Evolutionary conservation across 1,284 basidiomycete genomes (phyloP).

Genomic region (Sanghuangporus weigelae): DNA sequence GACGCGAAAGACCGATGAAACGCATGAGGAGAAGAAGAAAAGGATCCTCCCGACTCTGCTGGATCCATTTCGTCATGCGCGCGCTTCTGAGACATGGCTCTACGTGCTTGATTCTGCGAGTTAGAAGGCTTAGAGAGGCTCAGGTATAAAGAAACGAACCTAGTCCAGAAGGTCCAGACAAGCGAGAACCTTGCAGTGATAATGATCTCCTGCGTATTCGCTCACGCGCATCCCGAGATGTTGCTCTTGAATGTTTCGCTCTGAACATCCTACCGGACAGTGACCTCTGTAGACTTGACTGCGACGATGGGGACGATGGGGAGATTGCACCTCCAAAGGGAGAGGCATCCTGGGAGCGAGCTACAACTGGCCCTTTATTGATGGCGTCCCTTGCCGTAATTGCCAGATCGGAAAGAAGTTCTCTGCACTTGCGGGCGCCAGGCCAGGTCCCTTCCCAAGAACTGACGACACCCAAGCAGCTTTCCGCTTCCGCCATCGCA

Average conservation of each 20-base stretch:
- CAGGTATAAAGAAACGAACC: conserved; percentile 38
- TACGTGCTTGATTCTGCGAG: conserved; percentile 41
- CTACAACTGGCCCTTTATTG: conserved; percentile 25
- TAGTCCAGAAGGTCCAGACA: conserved; percentile 60
- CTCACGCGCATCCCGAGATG: conserved; percentile 48
- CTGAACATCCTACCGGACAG: conserved; percentile 51
- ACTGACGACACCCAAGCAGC: conserved; percentile 64
- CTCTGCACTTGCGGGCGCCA: conserved; percentile 81
- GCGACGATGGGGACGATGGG: conserved; percentile 23
- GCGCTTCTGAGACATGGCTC: conserved; percentile 69
- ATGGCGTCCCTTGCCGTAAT: conserved; percentile 67
- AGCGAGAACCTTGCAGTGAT: conserved; percentile 45
- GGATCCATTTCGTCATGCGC: conserved; percentile 59
- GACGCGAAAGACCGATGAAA: conserved; percentile 13
- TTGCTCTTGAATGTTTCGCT: conserved; percentile 46
- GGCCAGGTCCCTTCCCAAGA: conserved; percentile 88
- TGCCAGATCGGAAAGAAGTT: conserved; percentile 63
- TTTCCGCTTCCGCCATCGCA: conserved; percentile 80
- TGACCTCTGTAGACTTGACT: conserved; percentile 42
- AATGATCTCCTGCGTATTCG: conserved; percentile 10
- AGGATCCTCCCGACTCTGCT: conserved; percentile 21
- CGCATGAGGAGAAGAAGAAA: not conserved
- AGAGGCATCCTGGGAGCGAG: not conserved
- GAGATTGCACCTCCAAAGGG: conserved; percentile 7
- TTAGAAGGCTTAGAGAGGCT: conserved; percentile 20